phyloP scores from a whole-genome alignment of 2,329 filamentous ascomycete species.

The Stagonosporopsis chrysanthemi region DNA sequence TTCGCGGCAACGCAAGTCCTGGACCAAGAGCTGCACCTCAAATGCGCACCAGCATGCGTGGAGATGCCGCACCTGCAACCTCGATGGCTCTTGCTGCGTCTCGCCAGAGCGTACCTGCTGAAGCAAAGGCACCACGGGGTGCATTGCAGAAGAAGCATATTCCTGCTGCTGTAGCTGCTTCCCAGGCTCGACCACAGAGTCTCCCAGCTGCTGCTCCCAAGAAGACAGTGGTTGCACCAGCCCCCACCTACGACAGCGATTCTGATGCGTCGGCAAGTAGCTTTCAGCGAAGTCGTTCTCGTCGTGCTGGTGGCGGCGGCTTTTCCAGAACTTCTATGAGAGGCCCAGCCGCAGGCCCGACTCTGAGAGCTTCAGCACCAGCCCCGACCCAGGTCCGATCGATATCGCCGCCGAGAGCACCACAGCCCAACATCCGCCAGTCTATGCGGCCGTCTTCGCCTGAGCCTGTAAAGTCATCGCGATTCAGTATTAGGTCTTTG shows the following conservation, averaged over 20 bases:
- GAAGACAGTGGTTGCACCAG: constrained; percentile 33
- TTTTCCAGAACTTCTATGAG: constrained; percentile 80
- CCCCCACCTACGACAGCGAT: constrained; percentile 50
- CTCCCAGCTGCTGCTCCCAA: constrained; percentile 25
- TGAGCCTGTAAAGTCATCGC: constrained; percentile 54
- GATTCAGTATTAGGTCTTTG: constrained; percentile 73
- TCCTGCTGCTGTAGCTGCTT: constrained; percentile 32
- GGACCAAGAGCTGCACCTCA: constrained; percentile 22
- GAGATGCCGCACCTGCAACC: constrained; percentile 33
- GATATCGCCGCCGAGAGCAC: constrained; percentile 44
- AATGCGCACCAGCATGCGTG: constrained; percentile 52
- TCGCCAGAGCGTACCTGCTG: constrained; percentile 40
- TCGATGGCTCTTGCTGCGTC: constrained; percentile 44
- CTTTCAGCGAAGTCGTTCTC: constrained; percentile 70
- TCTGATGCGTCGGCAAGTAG: constrained; percentile 68
- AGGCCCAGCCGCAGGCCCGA: constrained; percentile 37
- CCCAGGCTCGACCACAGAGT: constrained; percentile 39
- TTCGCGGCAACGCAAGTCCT: constrained; percentile 35
- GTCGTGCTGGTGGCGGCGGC: constrained; percentile 52
- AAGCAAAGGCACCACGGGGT: constrained; percentile 41
- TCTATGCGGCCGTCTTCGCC: constrained; percentile 46
- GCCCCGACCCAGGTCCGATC: constrained; percentile 48
- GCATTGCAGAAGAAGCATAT: constrained; percentile 52
- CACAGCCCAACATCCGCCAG: constrained; percentile 38
- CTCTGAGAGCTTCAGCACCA: constrained; percentile 37